Percentiles rank a stretch among this genome's conserved stretches.
These are phyloP conservation scores for Avena atlantica DNA, from an alignment of 176 grass and related monocot genomes.

Conservation along the genomic window DNA sequence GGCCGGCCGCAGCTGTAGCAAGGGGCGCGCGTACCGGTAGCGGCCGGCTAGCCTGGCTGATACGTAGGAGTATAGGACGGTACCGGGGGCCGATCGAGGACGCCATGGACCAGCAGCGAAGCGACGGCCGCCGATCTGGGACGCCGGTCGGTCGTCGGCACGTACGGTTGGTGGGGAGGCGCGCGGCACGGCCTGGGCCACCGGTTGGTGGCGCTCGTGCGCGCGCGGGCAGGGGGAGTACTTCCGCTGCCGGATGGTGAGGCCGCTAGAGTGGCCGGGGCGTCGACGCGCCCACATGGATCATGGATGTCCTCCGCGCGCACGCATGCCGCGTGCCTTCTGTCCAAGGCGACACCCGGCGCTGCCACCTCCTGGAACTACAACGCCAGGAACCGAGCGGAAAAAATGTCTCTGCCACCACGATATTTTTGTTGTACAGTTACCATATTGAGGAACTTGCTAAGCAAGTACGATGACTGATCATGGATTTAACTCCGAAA, in stretches of 20 bases:
- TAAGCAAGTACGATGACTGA: too few species aligned
- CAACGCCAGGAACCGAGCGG: too few species aligned
- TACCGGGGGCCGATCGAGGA: not conserved
- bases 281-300: constrained; percentile 14
- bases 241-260: constrained; percentile 6
- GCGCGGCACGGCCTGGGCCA: constrained; percentile 34
- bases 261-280: not conserved
- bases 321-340: not conserved
- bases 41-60: not conserved
- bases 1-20: too few species aligned
- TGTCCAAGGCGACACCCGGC: not conserved
- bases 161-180: constrained; percentile 26
- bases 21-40: not conserved
- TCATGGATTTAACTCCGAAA: too few species aligned
- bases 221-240: not conserved
- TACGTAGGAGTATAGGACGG: not conserved
- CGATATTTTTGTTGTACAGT: too few species aligned
- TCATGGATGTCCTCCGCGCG: not conserved
- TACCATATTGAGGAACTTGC: too few species aligned
- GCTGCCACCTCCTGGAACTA: not conserved
- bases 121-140: constrained; percentile 2
- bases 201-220: constrained; percentile 32
- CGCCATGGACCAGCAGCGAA: not conserved
- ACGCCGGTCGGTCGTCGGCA: not conserved
- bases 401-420: too few species aligned